phyloP scores from a whole-genome alignment of 2,329 filamentous ascomycete genomes.

The Knufia petricola region DNA sequence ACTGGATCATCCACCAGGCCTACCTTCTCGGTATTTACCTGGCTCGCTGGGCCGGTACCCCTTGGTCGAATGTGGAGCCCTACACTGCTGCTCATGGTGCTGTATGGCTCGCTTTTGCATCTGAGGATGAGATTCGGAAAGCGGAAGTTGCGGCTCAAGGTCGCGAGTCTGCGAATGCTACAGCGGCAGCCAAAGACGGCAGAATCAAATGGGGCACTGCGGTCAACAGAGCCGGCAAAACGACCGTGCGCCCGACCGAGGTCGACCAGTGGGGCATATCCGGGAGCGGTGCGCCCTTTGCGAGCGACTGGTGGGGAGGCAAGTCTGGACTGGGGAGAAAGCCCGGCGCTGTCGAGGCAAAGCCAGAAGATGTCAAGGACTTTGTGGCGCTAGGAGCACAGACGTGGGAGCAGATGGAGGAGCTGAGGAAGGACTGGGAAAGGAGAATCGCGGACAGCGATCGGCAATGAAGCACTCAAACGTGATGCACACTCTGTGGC shows the following conservation, averaged over 20 bases:
- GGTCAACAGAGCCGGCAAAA: conserved; percentile 46
- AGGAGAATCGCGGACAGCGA: conserved; percentile 35
- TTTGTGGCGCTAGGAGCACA: conserved; percentile 54
- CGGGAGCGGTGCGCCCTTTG: conserved; percentile 35
- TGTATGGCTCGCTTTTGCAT: conserved; percentile 66
- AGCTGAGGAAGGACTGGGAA: conserved; percentile 58
- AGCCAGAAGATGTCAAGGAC: conserved; percentile 47
- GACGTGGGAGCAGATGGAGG: conserved; percentile 65
- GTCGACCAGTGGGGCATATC: conserved; percentile 73
- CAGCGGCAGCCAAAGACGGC: conserved; percentile 46
- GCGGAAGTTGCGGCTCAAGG: conserved; percentile 26
- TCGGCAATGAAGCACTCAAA: neutral
- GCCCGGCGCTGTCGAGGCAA: conserved; percentile 49
- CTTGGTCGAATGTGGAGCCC: conserved; percentile 72
- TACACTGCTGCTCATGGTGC: conserved; percentile 69
- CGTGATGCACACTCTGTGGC: too few relatives aligned
- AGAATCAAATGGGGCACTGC: conserved; percentile 77
- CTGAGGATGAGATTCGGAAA: conserved; percentile 39
- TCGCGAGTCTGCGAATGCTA: neutral
- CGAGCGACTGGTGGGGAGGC: conserved; percentile 36
- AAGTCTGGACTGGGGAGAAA: conserved; percentile 48
- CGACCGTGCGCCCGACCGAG: conserved; percentile 62
- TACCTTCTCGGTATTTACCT: conserved; percentile 31
- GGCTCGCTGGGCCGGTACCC: conserved; percentile 68
- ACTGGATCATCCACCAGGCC: conserved; percentile 28